Conservation (phyloP, 176 grass and related monocot genomes). For the Raddia distichophylla region DNA sequence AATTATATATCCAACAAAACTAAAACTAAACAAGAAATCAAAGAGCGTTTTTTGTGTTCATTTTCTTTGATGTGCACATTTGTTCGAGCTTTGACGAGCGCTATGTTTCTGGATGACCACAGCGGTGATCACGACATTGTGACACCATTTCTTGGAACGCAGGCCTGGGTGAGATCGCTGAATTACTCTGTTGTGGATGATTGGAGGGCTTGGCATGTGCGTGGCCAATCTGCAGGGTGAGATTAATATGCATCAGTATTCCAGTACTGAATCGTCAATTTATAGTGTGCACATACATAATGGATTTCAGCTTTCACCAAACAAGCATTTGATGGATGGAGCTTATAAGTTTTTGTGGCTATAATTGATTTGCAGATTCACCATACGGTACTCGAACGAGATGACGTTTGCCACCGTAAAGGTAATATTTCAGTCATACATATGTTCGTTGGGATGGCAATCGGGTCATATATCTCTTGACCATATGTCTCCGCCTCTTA, state of each 20-base stretch:
- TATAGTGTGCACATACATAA: too few relatives aligned
- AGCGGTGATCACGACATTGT: slow-evolving; percentile 61
- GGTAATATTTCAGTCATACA: background rate
- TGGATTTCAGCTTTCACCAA: too few relatives aligned
- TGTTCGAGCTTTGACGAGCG: too few relatives aligned
- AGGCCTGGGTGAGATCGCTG: slow-evolving; percentile 61
- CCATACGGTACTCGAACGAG: slow-evolving; percentile 40
- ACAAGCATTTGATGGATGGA: too few relatives aligned
- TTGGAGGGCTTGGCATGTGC: slow-evolving; percentile 61
- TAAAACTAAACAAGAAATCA: too few relatives aligned
- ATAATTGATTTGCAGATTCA: slow-evolving; percentile 25
- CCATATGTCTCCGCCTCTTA: too few relatives aligned
- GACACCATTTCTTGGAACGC: slow-evolving; percentile 58
- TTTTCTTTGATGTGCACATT: too few relatives aligned
- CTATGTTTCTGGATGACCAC: background rate
- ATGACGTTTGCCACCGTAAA: slow-evolving; percentile 53
- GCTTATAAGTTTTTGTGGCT: background rate
- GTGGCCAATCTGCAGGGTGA: slow-evolving; percentile 56
- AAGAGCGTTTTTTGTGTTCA: too few relatives aligned
- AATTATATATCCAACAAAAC: too few relatives aligned
- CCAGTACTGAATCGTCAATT: too few relatives aligned
- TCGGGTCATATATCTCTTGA: too few relatives aligned
- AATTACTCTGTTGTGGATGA: slow-evolving; percentile 41
- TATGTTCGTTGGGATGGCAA: too few relatives aligned
- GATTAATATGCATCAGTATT: background rate